Percentiles rank a stretch among this genome's conserved stretches.
These are phyloP conservation scores for Colletotrichum nymphaeae DNA, from an alignment of 2,329 filamentous ascomycete species.

Conservation along the genomic window DNA sequence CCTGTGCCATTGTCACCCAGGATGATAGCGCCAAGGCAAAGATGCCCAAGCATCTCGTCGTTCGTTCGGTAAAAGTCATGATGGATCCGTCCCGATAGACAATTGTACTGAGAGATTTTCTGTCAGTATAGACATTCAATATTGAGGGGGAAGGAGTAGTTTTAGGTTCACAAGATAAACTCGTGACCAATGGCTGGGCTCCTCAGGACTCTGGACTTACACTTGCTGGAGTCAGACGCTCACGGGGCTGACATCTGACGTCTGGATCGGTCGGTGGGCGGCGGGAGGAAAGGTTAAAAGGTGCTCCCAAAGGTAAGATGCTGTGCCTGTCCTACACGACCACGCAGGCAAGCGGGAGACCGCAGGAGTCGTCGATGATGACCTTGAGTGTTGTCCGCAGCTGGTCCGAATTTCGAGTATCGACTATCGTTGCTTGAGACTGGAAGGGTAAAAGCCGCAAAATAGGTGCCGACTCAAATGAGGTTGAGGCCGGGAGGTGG, in stretches of 20 bases:
- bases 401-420: background rate
- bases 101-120: background rate
- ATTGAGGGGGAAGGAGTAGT: background rate
- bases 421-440: background rate
- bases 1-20: constrained; percentile 39
- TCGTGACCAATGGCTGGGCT: background rate
- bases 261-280: constrained; percentile 20
- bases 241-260: constrained; percentile 32
- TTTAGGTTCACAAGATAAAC: constrained; percentile 2
- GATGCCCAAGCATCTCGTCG: constrained; percentile 37
- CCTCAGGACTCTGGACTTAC: constrained; percentile 14
- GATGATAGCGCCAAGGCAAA: constrained; percentile 41
- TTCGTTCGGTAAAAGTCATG: constrained; percentile 40
- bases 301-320: constrained; percentile 13
- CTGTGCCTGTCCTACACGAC: constrained; percentile 19
- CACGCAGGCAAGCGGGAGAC: constrained; percentile 15
- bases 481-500: constrained; percentile 2
- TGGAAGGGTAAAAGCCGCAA: background rate
- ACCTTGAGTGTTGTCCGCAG: background rate
- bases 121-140: constrained; percentile 2
- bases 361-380: constrained; percentile 9
- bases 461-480: background rate
- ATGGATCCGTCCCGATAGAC: constrained; percentile 17
- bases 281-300: constrained; percentile 24
- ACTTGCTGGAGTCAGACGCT: constrained; percentile 13